Conservation (phyloP, 805 yeast species). For the Brettanomyces nanus region DNA sequence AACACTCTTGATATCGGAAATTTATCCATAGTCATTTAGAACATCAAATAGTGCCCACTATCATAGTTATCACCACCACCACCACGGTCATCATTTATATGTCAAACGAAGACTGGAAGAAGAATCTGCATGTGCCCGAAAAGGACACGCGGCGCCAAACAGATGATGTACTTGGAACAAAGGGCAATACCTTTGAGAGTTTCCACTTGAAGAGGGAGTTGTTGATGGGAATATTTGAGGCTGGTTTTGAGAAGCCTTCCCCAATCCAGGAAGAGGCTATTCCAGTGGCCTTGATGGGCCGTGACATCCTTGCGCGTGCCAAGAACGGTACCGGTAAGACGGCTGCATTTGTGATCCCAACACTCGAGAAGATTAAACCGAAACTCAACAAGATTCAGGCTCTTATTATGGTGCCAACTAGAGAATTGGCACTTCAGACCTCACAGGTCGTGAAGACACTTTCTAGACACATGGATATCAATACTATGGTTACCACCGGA, state of each 20-base stretch:
- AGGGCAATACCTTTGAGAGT: constrained; percentile 88
- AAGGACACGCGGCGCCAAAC: constrained; percentile 95
- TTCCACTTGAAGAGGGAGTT: constrained; percentile 86
- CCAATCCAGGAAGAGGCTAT: constrained; percentile 97
- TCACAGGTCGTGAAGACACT: constrained; percentile 94
- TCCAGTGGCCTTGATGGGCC: constrained; percentile 90
- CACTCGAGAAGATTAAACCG: constrained; percentile 83
- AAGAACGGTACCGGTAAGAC: constrained; percentile 99
- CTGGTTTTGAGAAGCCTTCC: constrained; percentile 96
- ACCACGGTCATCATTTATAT: too few relatives aligned
- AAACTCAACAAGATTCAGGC: constrained; percentile 82
- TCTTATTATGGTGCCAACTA: constrained; percentile 88
- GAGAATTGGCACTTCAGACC: constrained; percentile 96
- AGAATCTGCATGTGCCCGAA: constrained; percentile 61
- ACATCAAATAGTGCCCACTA: too few relatives aligned
- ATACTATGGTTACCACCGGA: constrained; percentile 98
- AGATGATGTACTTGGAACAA: constrained; percentile 87
- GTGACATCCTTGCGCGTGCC: constrained; percentile 95
- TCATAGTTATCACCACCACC: too few relatives aligned
- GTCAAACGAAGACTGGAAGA: constrained; percentile 75
- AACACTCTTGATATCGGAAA: too few relatives aligned
- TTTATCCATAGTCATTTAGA: too few relatives aligned
- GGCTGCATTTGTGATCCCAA: constrained; percentile 93
- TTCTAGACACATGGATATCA: constrained; percentile 86
- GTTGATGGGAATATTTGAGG: constrained; percentile 97